A percentile compares a stretch with the other conserved stretches of the same genome.
phyloP scores from a whole-genome alignment of 805 yeast genomes.

The Candida adriatica region DNA sequence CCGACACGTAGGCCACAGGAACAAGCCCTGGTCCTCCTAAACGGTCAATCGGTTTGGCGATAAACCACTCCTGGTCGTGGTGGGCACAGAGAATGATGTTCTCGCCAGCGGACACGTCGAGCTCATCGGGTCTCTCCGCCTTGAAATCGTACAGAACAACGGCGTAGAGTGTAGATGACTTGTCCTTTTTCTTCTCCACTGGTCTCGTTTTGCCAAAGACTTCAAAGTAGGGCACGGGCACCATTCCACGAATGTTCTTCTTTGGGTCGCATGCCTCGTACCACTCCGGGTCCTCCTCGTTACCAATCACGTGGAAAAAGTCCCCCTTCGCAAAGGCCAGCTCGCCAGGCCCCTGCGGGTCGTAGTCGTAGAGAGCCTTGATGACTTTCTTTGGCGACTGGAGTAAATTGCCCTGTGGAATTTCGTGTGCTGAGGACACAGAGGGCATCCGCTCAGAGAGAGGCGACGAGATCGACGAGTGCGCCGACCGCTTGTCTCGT shows the following conservation, averaged over 20 bases:
- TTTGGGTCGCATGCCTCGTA: conserved; percentile 86
- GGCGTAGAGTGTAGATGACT: conserved; percentile 57
- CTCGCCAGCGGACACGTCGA: conserved; percentile 80
- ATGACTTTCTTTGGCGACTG: conserved; percentile 76
- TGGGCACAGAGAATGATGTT: conserved; percentile 91
- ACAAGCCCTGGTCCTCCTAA: conserved; percentile 97
- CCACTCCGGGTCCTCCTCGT: conserved; percentile 59
- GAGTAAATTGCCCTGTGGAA: conserved; percentile 19
- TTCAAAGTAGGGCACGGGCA: conserved; percentile 81
- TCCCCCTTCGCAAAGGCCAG: conserved; percentile 76
- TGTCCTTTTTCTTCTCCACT: conserved; percentile 14
- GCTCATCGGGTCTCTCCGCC: conserved; percentile 75
- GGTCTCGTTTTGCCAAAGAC: conserved; percentile 55
- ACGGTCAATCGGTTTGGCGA: conserved; percentile 92
- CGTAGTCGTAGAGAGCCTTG: conserved; percentile 71
- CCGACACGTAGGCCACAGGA: conserved; percentile 83
- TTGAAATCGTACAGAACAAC: conserved; percentile 78
- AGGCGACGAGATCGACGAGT: conserved; percentile 22
- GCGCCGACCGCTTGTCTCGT: conserved; percentile 21
- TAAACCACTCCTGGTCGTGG: conserved; percentile 95
- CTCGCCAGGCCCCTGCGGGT: conserved; percentile 76
- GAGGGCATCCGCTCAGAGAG: conserved; percentile 16
- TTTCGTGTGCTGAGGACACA: conserved; percentile 19
- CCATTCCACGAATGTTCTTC: conserved; percentile 72
- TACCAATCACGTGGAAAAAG: conserved; percentile 73